These are phyloP conservation scores for Cantharellus cinnabarinus DNA, from an alignment of 768 basidiomycete species.

Conservation along the genomic window DNA sequence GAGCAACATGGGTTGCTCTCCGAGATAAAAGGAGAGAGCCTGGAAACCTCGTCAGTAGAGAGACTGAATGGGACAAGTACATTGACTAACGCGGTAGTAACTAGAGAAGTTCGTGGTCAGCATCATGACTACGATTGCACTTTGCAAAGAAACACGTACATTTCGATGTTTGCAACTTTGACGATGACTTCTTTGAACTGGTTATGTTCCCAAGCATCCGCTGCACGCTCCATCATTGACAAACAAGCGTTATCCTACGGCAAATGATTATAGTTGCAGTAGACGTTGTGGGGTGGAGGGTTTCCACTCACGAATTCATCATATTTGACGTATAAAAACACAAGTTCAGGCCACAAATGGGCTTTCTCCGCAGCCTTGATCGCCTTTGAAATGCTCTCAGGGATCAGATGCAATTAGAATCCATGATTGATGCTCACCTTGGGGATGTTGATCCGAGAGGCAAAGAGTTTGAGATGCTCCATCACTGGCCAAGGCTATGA, in stretches of 20 bases:
- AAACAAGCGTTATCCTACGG: constrained; percentile 82
- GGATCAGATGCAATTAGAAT: neutral
- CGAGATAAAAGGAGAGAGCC: constrained; percentile 79
- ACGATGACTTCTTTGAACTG: constrained; percentile 98
- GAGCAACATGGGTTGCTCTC: constrained; percentile 80
- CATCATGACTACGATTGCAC: neutral
- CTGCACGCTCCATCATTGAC: constrained; percentile 95
- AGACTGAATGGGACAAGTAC: neutral
- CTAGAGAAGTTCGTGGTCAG: constrained; percentile 19
- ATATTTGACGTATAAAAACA: constrained; percentile 97
- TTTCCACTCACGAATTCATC: constrained; percentile 61
- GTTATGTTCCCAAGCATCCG: constrained; percentile 99
- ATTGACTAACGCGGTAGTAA: constrained; percentile 51
- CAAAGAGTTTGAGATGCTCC: constrained; percentile 96
- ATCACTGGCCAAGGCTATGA: constrained; percentile 38
- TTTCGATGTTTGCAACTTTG: constrained; percentile 93
- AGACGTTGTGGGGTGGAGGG: neutral
- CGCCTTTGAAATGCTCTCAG: constrained; percentile 27
- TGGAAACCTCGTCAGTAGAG: constrained; percentile 2
- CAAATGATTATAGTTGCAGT: neutral
- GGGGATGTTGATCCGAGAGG: constrained; percentile 92
- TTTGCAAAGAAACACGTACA: constrained; percentile 27
- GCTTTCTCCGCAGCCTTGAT: constrained; percentile 91
- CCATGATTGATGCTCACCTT: constrained; percentile 29
- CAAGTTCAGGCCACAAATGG: constrained; percentile 95